phyloP scores from a whole-genome alignment of 1,139 yeast species.

The Lodderomyces orthopsilosis region DNA sequence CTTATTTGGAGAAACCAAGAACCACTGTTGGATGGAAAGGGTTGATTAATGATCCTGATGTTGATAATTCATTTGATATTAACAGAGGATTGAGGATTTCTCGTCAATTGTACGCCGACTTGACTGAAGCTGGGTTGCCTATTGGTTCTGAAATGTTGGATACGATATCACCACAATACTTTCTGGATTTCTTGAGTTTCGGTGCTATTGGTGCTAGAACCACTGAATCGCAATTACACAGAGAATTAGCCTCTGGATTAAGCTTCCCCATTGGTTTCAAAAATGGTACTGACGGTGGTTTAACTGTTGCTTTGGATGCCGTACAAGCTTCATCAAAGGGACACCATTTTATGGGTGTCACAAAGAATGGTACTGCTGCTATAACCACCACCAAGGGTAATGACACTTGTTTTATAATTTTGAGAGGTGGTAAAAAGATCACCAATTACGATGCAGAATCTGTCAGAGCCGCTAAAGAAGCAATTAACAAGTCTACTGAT shows the following conservation, averaged over 20 bases:
- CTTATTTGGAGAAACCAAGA: slow-evolving; percentile 96
- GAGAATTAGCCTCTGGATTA: slow-evolving; percentile 92
- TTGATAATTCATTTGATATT: slow-evolving; percentile 89
- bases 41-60: slow-evolving; percentile 93
- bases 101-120: slow-evolving; percentile 78
- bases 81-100: slow-evolving; percentile 91
- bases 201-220: slow-evolving; percentile 99
- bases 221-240: slow-evolving; percentile 93
- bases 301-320: slow-evolving; percentile 92
- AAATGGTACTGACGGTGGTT: slow-evolving; percentile 93
- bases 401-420: slow-evolving; percentile 81
- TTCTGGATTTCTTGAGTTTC: slow-evolving; percentile 83
- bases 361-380: slow-evolving; percentile 86
- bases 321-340: slow-evolving; percentile 89
- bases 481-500: slow-evolving; percentile 56
- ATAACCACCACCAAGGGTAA: slow-evolving; percentile 95
- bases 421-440: slow-evolving; percentile 93
- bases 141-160: slow-evolving; percentile 98
- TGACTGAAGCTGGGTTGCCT: slow-evolving; percentile 70
- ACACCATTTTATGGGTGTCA: slow-evolving; percentile 91
- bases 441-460: slow-evolving; percentile 82
- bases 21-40: slow-evolving; percentile 99
- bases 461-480: slow-evolving; percentile 65
- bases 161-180: slow-evolving; percentile 92
- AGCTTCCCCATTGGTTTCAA: slow-evolving; percentile 98